Base-by-base conservation (phyloP, 2,329 filamentous ascomycete genomes). In the Chaetomium olivaceum region DNA sequence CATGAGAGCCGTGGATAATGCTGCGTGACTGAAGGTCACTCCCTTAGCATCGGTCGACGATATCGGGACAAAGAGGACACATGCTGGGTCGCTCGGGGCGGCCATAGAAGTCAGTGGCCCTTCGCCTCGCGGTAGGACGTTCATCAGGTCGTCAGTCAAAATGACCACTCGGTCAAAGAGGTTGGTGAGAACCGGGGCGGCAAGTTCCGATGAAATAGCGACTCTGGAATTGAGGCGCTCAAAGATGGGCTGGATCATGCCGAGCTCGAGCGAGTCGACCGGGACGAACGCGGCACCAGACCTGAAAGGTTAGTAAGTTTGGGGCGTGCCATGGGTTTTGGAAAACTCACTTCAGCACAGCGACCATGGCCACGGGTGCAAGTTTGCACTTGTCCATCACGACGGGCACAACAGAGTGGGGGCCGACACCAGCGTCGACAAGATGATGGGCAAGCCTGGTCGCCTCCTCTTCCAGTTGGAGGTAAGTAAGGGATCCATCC, bases 351-450 rank as follows among this genome's bases (percentile, higher is more conserved):
- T 91, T 89, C 52, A 92, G 77, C 1, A 89, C 82, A 0, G 89
- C 89, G 23, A 93, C 80, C 67, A 93, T 88, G 7, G 88, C 83
- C 48, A 92, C 78, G 57, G 92, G 89, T 0, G 91, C 82, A 74
- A 89, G 84, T 16, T 87, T 78, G 23, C 85, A 90, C 77, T 91
- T 93, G 52, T 91, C 86, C 72, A 92, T 81, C 21, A 89, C 84
- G 6, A 93, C 81, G 5, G 87, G 87, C 1, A 93, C 82, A 4
- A 90, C 78, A 8, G 84, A 80, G 11, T 85, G 83, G 0, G 81
- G 79, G 0, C 78, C 75, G 0, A 86, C 80, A 0, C 85, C 85
- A 14, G 81, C 75, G 25, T 81, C 78, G 2, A 81, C 73, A 0
- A 92, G 79, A 59, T 82, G 77, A 1, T 76, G 76, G 1, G 79